These are phyloP conservation scores for Lipomyces kockii DNA, from an alignment of 805 yeast species.

Conservation along the genomic window DNA sequence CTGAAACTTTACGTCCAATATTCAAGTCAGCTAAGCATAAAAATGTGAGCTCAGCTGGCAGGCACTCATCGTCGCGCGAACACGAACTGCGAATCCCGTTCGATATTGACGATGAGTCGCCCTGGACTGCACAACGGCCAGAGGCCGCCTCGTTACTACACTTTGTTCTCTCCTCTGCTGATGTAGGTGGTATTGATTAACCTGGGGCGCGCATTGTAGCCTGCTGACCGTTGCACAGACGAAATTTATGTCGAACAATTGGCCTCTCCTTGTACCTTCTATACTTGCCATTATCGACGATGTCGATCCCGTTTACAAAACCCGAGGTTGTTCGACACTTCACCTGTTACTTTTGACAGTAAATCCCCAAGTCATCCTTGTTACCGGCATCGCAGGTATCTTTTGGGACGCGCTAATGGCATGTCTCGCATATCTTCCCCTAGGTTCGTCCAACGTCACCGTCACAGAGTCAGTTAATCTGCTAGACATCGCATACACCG, in stretches of 20 bases:
- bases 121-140: slow-evolving; percentile 24
- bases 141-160: slow-evolving; percentile 30
- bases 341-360: slow-evolving; percentile 6
- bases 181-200: slow-evolving; percentile 1
- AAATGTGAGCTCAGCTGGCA: slow-evolving; percentile 20
- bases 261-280: slow-evolving; percentile 32
- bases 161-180: slow-evolving; percentile 9
- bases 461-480: slow-evolving; percentile 19
- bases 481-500: slow-evolving; percentile 15
- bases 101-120: slow-evolving; percentile 8
- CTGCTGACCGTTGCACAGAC: background rate
- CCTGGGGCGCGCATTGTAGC: no score
- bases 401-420: slow-evolving; percentile 32
- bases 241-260: slow-evolving; percentile 15
- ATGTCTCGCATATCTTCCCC: slow-evolving; percentile 29
- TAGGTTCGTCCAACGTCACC: slow-evolving; percentile 27
- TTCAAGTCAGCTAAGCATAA: slow-evolving; percentile 18
- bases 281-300: slow-evolving; percentile 24
- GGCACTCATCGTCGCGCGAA: slow-evolving; percentile 13
- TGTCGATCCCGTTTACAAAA: slow-evolving; percentile 19
- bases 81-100: slow-evolving; percentile 20
- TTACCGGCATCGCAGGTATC: slow-evolving; percentile 30
- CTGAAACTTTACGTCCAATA: slow-evolving; percentile 17
- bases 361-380: slow-evolving; percentile 17
- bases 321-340: slow-evolving; percentile 19